phyloP scores from a whole-genome alignment of 1,139 yeast species.

The Saccharomyces hybrid region DNA sequence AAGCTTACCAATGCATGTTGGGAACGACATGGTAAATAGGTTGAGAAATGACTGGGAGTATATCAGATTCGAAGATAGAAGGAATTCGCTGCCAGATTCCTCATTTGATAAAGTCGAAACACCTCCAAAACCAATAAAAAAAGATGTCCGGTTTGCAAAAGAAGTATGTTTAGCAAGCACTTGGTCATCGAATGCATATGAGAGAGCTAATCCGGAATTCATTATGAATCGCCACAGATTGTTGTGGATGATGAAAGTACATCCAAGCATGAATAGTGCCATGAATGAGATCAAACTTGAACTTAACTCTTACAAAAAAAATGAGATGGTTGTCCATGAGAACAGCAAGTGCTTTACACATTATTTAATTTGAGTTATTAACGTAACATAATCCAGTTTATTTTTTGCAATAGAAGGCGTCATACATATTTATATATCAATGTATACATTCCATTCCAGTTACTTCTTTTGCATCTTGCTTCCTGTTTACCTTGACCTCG shows the following conservation, averaged over 20 bases:
- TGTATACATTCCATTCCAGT: not conserved
- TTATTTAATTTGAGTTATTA: slow-evolving; percentile 1
- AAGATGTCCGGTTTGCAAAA: slow-evolving; percentile 11
- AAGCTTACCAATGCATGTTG: not conserved
- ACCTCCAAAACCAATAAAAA: not conserved
- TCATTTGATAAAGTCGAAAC: not conserved
- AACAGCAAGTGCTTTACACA: slow-evolving; percentile 26
- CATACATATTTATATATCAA: not conserved
- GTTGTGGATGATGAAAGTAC: slow-evolving; percentile 3
- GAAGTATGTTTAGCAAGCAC: slow-evolving; percentile 19
- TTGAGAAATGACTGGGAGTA: slow-evolving; percentile 5
- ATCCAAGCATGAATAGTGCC: slow-evolving; percentile 2
- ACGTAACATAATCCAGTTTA: not conserved
- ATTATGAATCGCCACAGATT: slow-evolving; percentile 10
- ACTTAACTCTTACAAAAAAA: slow-evolving; percentile 26
- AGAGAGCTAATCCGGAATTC: slow-evolving; percentile 21
- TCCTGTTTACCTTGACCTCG: not conserved
- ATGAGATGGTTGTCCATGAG: slow-evolving; percentile 28
- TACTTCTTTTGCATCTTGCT: not conserved
- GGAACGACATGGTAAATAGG: slow-evolving; percentile 5
- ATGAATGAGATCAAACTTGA: slow-evolving; percentile 19
- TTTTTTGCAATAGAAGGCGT: not conserved
- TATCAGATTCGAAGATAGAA: slow-evolving; percentile 1
- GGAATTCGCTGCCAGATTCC: not conserved
- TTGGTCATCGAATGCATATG: slow-evolving; percentile 22